Evolutionary conservation across 192 early-diverging fungal genomes (phyloP), one percentile per base, ranked within the genome.

Genomic region (Glomus cerebriforme): DNA sequence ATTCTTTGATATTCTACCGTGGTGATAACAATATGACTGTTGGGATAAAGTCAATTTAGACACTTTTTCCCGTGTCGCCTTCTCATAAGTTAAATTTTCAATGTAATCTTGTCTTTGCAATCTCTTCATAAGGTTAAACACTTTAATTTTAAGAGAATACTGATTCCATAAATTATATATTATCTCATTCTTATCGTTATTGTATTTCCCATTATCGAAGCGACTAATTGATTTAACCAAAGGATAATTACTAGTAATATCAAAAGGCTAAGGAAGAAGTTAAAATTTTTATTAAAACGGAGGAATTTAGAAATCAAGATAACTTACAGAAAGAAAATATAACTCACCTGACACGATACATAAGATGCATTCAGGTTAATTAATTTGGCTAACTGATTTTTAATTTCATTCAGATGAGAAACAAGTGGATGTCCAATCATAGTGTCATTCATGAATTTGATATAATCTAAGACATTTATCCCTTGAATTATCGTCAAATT

Each of bases 11-110:
- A 91, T 47, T 31, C 79, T 81, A 19, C 79, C 79, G 54, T 81
- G 68, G 17, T 81, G 77, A 64, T 83, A 86, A 64, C 77, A 37
- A 65, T 82, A 84, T 19, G 86, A 88, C 74, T 87, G 82, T 63
- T 91, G 86, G 31, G 82, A 59, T 24, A 72, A 39, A 37, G 83
- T 78, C 74, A 84, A 66, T 8, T 78, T 77, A 7, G 76, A 82
- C 10, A 82, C 35, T 45, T 83, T 86, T 1, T 73, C 47, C 4
- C 65, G 49, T 43, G 74, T 45, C 3, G 80, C 59, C 17, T 77
- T 59, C 32, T 81, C 70, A 59, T 66, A 75, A 43, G 79, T 68
- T 9, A 37, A 22, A 10, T 66, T 81, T 34, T 75, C 76, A 1
- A 80, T 72, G 76, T 83, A 80, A 32, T 86, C 81, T 54, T 78